Evolutionary conservation across 140 eudicot genomes (phyloP).

Genomic region (Senecio squalidus): DNA sequence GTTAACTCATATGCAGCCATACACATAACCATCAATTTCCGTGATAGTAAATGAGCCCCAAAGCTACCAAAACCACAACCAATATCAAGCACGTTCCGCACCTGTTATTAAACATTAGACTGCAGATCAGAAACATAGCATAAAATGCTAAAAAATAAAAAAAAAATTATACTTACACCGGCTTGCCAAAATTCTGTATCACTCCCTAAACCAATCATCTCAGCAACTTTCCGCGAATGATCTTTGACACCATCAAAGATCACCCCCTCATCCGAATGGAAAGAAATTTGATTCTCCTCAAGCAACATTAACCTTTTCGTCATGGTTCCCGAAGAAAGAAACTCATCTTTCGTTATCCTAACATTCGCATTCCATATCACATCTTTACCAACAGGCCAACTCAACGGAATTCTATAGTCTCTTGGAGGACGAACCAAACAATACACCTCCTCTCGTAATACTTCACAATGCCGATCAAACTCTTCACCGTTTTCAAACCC

Average conservation of each 20-base stretch:
- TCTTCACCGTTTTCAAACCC: slow-evolving; percentile 1
- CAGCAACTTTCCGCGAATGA: slow-evolving; percentile 7
- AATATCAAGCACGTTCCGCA: slow-evolving; percentile 1
- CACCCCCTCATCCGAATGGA: not conserved
- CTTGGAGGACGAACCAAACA: slow-evolving; percentile 5
- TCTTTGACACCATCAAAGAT: slow-evolving; percentile 10
- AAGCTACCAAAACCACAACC: slow-evolving; percentile 16
- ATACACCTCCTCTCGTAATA: not conserved
- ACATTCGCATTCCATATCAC: slow-evolving; percentile 10
- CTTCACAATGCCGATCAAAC: slow-evolving; percentile 2
- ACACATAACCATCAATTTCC: slow-evolving; percentile 5
- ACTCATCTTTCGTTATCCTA: slow-evolving; percentile 1
- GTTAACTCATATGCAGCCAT: slow-evolving; percentile 10
- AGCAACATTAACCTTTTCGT: slow-evolving; percentile 8
- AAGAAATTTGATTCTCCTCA: slow-evolving; percentile 8
- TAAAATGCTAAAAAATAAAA: not conserved
- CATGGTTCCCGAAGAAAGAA: slow-evolving; percentile 8
- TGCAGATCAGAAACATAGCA: not conserved
- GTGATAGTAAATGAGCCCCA: slow-evolving; percentile 5
- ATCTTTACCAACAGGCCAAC: slow-evolving; percentile 10
- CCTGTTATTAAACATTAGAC: not conserved
- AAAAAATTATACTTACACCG: not conserved
- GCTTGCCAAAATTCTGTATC: slow-evolving; percentile 4
- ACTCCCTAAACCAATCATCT: slow-evolving; percentile 5
- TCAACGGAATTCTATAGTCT: not conserved